These are phyloP conservation scores for Salvia miltiorrhiza DNA, from an alignment of 257 asterid species.

Conservation along the genomic window DNA sequence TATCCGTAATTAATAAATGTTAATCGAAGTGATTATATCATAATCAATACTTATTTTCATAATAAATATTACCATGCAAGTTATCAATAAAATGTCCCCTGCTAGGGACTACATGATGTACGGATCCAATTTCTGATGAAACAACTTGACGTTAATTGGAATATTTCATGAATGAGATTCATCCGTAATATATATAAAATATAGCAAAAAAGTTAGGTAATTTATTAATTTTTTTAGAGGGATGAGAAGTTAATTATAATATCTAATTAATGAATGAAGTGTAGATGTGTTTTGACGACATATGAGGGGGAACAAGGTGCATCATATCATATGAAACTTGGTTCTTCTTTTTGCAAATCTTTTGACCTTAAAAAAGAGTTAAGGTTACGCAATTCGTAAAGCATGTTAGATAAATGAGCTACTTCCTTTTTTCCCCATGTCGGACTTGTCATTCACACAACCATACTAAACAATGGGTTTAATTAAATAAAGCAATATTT, in stretches of 20 bases:
- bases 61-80: too few relatives aligned
- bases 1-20: too few relatives aligned
- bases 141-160: not conserved
- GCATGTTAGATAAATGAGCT: not conserved
- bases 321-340: slow-evolving; percentile 22
- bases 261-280: not conserved
- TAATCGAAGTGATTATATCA: too few relatives aligned
- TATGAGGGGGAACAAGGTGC: slow-evolving; percentile 13
- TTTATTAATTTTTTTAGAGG: too few relatives aligned
- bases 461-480: not conserved
- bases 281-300: not conserved
- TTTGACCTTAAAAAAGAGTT: slow-evolving; percentile 25
- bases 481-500: not conserved
- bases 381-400: slow-evolving; percentile 18
- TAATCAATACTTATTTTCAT: too few relatives aligned
- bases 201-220: not conserved
- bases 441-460: slow-evolving; percentile 4
- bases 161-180: not conserved
- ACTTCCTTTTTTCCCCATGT: slow-evolving; percentile 3
- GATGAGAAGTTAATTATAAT: too few relatives aligned
- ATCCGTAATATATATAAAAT: not conserved
- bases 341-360: slow-evolving; percentile 9
- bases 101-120: too few relatives aligned
- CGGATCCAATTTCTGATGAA: too few relatives aligned
- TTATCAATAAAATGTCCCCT: too few relatives aligned